Evolutionary conservation across 2,329 filamentous ascomycete genomes (phyloP).

Genomic region (Samsoniella hepiali): DNA sequence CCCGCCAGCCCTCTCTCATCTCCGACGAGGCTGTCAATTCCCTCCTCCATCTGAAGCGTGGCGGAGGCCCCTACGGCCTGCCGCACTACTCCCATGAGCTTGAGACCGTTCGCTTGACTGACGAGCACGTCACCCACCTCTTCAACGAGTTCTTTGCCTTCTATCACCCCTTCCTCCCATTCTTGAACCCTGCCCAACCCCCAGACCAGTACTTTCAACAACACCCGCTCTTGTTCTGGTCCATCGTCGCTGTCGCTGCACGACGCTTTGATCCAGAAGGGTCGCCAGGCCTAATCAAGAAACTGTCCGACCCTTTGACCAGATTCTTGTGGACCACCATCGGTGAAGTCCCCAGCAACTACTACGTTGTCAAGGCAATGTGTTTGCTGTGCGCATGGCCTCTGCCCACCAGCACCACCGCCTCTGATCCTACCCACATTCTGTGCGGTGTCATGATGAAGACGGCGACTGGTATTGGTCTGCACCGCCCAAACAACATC

Average conservation of each 20-base stretch:
- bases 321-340: constrained; percentile 74
- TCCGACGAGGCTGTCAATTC: constrained; percentile 68
- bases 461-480: constrained; percentile 76
- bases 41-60: constrained; percentile 62
- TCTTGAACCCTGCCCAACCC: constrained; percentile 62
- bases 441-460: constrained; percentile 84
- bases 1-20: constrained; percentile 60
- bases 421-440: constrained; percentile 77
- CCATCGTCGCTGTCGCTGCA: constrained; percentile 71
- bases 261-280: constrained; percentile 58
- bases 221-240: constrained; percentile 82
- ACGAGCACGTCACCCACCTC: constrained; percentile 59
- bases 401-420: constrained; percentile 75
- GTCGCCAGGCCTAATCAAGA: constrained; percentile 62
- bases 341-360: constrained; percentile 71
- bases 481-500: constrained; percentile 76
- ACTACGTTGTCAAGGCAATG: constrained; percentile 77
- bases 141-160: constrained; percentile 72
- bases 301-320: constrained; percentile 65
- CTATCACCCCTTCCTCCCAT: constrained; percentile 76
- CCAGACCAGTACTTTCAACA: constrained; percentile 75
- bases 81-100: constrained; percentile 59
- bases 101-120: constrained; percentile 61
- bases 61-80: constrained; percentile 56
- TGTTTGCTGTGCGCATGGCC: constrained; percentile 81